Percentiles rank a stretch among this genome's conserved stretches.
phyloP scores from a whole-genome alignment of 139 green algal species.

The Pycnococcus provasolii region DNA sequence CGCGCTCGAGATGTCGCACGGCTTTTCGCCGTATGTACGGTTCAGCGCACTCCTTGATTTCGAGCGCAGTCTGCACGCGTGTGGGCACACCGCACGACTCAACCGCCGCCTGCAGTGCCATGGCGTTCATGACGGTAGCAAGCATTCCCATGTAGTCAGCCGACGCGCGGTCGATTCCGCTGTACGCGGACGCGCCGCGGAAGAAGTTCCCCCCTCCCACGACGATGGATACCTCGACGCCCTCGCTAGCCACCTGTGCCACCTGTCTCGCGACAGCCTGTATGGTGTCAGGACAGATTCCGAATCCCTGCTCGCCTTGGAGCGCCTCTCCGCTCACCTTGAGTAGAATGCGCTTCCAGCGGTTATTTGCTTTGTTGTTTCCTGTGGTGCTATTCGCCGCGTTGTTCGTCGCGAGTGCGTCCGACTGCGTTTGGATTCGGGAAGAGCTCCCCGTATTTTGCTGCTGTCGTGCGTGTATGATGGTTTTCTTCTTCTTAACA shows the following conservation, averaged over 20 bases:
- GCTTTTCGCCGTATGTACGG: slow-evolving; percentile 90
- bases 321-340: slow-evolving; percentile 92
- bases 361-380: neutral
- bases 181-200: slow-evolving; percentile 60
- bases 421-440: no score
- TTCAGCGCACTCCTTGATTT: slow-evolving; percentile 91
- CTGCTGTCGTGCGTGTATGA: no score
- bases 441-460: no score
- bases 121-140: slow-evolving; percentile 94
- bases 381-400: no score
- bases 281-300: slow-evolving; percentile 78
- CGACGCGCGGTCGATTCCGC: slow-evolving; percentile 75
- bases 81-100: slow-evolving; percentile 55
- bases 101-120: slow-evolving; percentile 68
- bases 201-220: slow-evolving; percentile 98
- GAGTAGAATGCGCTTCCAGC: slow-evolving; percentile 58
- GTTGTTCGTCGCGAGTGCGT: no score
- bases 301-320: slow-evolving; percentile 60
- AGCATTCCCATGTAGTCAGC: slow-evolving; percentile 97
- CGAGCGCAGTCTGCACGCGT: slow-evolving; percentile 84
- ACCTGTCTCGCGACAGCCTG: slow-evolving; percentile 73
- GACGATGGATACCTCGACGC: slow-evolving; percentile 73
- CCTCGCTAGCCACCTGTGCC: slow-evolving; percentile 36
- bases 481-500: no score
- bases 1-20: slow-evolving; percentile 85